A percentile compares a stretch with the other conserved stretches of the same genome.
These are phyloP conservation scores for Penicillium sp. DNA, from an alignment of 2,329 filamentous ascomycete species.

Conservation along the genomic window DNA sequence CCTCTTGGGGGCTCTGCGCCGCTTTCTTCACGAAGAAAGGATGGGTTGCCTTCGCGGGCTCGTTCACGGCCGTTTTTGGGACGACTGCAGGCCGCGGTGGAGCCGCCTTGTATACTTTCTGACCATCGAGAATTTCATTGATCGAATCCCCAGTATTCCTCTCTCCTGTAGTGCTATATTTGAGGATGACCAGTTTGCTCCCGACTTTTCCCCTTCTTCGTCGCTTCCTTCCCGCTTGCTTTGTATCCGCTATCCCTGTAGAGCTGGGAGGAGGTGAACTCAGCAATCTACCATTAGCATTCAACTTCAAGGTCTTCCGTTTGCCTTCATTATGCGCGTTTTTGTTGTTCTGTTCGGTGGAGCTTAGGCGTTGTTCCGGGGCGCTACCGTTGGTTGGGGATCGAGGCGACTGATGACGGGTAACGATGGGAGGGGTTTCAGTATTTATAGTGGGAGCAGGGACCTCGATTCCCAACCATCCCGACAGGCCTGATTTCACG, in stretches of 20 bases:
- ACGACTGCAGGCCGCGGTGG: conserved; percentile 18
- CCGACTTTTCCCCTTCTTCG: conserved; percentile 30
- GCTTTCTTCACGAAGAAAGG: conserved; percentile 65
- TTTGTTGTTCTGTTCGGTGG: neutral
- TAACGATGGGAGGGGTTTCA: neutral
- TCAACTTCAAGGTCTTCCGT: conserved; percentile 47
- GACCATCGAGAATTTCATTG: conserved; percentile 54
- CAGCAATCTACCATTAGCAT: conserved; percentile 43
- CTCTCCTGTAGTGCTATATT: conserved; percentile 53
- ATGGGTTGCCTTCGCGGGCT: conserved; percentile 52
- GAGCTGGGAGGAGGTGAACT: conserved; percentile 32
- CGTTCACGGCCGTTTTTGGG: conserved; percentile 11
- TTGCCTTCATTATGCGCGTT: conserved; percentile 39
- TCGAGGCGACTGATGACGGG: neutral
- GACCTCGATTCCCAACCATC: conserved; percentile 10
- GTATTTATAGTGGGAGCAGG: neutral
- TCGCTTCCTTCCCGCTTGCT: conserved; percentile 27
- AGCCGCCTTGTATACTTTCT: conserved; percentile 25
- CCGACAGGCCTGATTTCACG: conserved; percentile 11
- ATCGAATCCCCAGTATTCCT: conserved; percentile 58
- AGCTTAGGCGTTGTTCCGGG: neutral
- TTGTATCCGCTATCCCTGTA: conserved; percentile 18
- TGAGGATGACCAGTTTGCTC: conserved; percentile 50
- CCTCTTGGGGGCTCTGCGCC: conserved; percentile 21
- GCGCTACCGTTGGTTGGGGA: neutral